Evolutionary conservation across 2,329 filamentous ascomycete genomes (phyloP).

Genomic region (Saccharata proteae): DNA sequence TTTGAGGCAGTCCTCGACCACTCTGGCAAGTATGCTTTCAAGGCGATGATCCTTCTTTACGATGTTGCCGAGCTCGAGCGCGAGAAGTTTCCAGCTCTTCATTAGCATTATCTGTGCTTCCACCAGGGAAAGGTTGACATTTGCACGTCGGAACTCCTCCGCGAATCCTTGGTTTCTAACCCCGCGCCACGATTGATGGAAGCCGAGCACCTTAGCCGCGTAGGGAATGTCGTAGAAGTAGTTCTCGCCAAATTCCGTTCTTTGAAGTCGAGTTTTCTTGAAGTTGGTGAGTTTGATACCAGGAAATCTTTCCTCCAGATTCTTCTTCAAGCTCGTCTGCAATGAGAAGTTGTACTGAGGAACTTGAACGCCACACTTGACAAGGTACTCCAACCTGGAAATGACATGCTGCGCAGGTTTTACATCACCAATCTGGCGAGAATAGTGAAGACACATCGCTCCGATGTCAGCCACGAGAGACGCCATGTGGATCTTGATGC

Average conservation of each 20-base stretch:
- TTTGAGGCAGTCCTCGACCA: slow-evolving; percentile 64
- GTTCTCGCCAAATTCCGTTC: slow-evolving; percentile 54
- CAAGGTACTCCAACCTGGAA: slow-evolving; percentile 64
- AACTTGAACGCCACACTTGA: slow-evolving; percentile 66
- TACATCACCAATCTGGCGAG: slow-evolving; percentile 61
- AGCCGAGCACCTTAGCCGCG: slow-evolving; percentile 62
- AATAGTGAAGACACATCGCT: slow-evolving; percentile 80
- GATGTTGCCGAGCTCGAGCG: slow-evolving; percentile 68
- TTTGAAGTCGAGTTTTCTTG: slow-evolving; percentile 59
- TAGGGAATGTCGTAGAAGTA: slow-evolving; percentile 78
- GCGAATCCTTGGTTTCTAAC: slow-evolving; percentile 57
- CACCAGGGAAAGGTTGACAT: slow-evolving; percentile 81
- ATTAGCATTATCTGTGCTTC: slow-evolving; percentile 83
- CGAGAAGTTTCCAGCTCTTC: slow-evolving; percentile 78
- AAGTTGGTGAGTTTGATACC: slow-evolving; percentile 65
- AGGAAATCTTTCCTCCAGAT: slow-evolving; percentile 67
- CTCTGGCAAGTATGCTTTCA: slow-evolving; percentile 58
- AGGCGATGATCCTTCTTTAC: slow-evolving; percentile 43
- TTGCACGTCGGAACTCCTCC: slow-evolving; percentile 73
- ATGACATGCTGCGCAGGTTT: slow-evolving; percentile 59
- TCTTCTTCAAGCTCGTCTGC: slow-evolving; percentile 72
- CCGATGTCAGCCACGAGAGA: slow-evolving; percentile 78
- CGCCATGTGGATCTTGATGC: slow-evolving; percentile 46
- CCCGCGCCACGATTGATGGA: slow-evolving; percentile 63
- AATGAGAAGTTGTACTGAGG: slow-evolving; percentile 77